A percentile compares a stretch with the other conserved stretches of the same genome.
Conservation (phyloP, 495 filamentous ascomycete species). For the Hypoxylon crocopeplum region DNA sequence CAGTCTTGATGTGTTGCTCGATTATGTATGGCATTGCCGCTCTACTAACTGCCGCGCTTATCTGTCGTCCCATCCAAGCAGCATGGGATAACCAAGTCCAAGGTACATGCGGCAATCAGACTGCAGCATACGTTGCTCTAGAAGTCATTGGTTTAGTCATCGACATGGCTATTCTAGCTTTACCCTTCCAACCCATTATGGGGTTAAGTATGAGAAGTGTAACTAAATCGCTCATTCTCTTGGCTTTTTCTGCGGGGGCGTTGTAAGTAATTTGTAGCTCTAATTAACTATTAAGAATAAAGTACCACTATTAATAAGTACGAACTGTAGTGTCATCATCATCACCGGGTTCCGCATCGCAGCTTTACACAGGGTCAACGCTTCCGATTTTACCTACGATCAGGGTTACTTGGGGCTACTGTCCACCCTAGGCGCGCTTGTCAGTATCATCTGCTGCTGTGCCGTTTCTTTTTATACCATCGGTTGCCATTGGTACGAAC, state of each 20-base stretch:
- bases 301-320: background rate
- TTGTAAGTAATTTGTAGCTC: conserved; percentile 6
- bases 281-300: background rate
- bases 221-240: background rate
- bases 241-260: conserved; percentile 1
- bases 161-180: conserved; percentile 20
- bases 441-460: conserved; percentile 27
- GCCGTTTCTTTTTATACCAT: background rate
- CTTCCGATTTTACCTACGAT: conserved; percentile 37
- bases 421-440: conserved; percentile 32
- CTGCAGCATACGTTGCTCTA: conserved; percentile 31
- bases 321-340: conserved; percentile 25
- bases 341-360: conserved; percentile 38
- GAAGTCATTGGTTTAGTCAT: conserved; percentile 32
- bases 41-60: conserved; percentile 22
- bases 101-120: conserved; percentile 34
- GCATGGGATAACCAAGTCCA: conserved; percentile 25
- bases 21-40: conserved; percentile 20
- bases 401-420: conserved; percentile 40
- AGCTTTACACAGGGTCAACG: conserved; percentile 30
- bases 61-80: conserved; percentile 36
- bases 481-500: too few species aligned
- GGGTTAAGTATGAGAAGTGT: background rate
- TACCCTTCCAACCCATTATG: conserved; percentile 5
- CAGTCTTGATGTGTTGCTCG: background rate